These are phyloP conservation scores for Rhizopogon roseolus DNA, from an alignment of 768 basidiomycete species.

Conservation along the genomic window DNA sequence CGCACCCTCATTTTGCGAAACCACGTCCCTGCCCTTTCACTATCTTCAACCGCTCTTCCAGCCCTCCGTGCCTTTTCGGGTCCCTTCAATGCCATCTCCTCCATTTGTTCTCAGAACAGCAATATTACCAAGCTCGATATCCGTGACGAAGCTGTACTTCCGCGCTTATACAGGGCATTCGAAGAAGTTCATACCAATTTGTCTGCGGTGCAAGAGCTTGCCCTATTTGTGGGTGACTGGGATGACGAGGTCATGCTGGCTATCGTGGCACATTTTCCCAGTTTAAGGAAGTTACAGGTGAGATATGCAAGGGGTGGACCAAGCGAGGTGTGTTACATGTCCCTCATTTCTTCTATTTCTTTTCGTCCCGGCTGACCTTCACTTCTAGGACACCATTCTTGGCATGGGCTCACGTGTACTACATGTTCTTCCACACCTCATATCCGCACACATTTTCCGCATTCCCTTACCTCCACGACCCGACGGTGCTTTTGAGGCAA, in stretches of 20 bases:
- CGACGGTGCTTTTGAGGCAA: conserved; percentile 2
- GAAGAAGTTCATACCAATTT: not conserved
- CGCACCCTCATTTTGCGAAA: conserved; percentile 19
- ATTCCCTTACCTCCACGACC: not conserved
- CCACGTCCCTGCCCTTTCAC: conserved; percentile 20
- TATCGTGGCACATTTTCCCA: conserved; percentile 31
- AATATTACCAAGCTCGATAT: conserved; percentile 17
- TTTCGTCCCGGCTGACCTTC: not conserved
- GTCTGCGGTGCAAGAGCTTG: conserved; percentile 21
- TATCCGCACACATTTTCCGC: conserved; percentile 34
- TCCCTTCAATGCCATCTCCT: conserved; percentile 21
- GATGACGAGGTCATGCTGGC: conserved; percentile 43
- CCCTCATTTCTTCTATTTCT: not conserved
- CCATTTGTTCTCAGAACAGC: conserved; percentile 16
- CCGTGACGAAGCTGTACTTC: conserved; percentile 16
- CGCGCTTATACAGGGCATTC: conserved; percentile 20
- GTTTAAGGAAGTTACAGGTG: conserved; percentile 34
- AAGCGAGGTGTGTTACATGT: conserved; percentile 31
- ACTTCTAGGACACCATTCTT: conserved; percentile 30
- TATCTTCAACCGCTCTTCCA: conserved; percentile 16
- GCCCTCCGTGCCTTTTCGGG: conserved; percentile 17
- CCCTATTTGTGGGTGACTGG: conserved; percentile 37
- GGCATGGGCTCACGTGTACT: conserved; percentile 42
- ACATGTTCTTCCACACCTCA: conserved; percentile 28
- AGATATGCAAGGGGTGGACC: conserved; percentile 33